Evolutionary conservation across 768 basidiomycete species (phyloP).

Genomic region (Lactarius evosmus): DNA sequence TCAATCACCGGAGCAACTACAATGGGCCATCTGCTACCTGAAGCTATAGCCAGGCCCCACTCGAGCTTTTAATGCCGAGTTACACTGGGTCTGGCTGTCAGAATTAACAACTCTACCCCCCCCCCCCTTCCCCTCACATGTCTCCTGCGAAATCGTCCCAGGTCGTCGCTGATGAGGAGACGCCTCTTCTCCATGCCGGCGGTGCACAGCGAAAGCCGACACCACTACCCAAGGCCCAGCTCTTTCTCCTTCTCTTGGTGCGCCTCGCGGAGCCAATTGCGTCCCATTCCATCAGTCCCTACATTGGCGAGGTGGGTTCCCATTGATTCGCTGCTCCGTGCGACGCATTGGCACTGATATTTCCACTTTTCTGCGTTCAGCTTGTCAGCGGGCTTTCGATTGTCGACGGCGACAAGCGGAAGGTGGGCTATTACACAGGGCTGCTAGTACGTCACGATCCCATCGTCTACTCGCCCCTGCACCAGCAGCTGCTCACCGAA

Average conservation of each 20-base stretch:
- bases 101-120: neutral
- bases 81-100: neutral
- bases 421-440: conserved; percentile 50
- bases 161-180: conserved; percentile 10
- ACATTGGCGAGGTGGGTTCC: conserved; percentile 45
- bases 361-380: conserved; percentile 29
- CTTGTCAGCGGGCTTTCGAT: conserved; percentile 43
- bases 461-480: neutral
- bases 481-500: neutral
- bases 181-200: conserved; percentile 4
- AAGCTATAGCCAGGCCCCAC: neutral
- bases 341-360: neutral
- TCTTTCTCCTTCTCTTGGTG: conserved; percentile 13
- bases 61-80: neutral
- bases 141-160: conserved; percentile 6
- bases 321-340: too few species aligned
- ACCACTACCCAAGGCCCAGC: conserved; percentile 15
- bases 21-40: neutral
- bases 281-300: conserved; percentile 42
- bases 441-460: conserved; percentile 40
- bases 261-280: conserved; percentile 15
- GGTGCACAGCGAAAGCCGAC: conserved; percentile 8
- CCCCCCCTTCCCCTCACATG: neutral
- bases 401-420: conserved; percentile 43
- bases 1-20: neutral